Conservation (phyloP, 225 moss, liverwort and hornwort species). For the Physcomitrellopsis africana region DNA sequence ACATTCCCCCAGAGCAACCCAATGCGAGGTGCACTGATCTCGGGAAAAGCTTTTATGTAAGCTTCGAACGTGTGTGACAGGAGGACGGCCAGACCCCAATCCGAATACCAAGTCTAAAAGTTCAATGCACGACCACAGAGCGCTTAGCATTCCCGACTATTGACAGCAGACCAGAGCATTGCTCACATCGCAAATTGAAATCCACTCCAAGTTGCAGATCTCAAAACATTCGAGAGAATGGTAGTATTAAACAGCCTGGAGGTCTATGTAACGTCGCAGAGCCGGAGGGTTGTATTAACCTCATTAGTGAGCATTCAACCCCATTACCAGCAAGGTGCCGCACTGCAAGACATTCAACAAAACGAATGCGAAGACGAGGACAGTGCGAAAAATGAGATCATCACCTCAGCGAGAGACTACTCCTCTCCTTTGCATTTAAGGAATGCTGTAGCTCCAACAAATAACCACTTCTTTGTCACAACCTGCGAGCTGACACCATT, state of each 20-base stretch:
- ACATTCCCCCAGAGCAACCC: not conserved
- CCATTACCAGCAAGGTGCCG: not conserved
- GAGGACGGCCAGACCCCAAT: not conserved
- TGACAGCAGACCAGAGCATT: too few species aligned
- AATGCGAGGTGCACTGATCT: not conserved
- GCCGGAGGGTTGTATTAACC: too few species aligned
- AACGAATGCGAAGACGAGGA: not conserved
- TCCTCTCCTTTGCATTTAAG: not conserved
- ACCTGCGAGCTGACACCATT: not conserved
- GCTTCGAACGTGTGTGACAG: not conserved
- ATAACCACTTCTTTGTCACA: conserved; percentile 12
- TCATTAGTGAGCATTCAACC: not conserved
- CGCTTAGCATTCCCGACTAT: too few species aligned
- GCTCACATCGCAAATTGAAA: too few species aligned
- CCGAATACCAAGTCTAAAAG: not conserved
- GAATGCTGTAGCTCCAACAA: not conserved
- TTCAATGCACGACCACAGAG: not conserved
- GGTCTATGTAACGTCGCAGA: too few species aligned
- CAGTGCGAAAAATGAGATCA: conserved; percentile 1
- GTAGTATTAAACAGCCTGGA: too few species aligned
- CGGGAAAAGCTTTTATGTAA: not conserved
- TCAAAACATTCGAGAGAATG: too few species aligned
- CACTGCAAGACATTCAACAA: not conserved
- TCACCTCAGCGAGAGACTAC: not conserved
- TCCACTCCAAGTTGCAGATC: too few species aligned